Conservation (phyloP, 129 eudicot species). For the Sambucus nigra region DNA sequence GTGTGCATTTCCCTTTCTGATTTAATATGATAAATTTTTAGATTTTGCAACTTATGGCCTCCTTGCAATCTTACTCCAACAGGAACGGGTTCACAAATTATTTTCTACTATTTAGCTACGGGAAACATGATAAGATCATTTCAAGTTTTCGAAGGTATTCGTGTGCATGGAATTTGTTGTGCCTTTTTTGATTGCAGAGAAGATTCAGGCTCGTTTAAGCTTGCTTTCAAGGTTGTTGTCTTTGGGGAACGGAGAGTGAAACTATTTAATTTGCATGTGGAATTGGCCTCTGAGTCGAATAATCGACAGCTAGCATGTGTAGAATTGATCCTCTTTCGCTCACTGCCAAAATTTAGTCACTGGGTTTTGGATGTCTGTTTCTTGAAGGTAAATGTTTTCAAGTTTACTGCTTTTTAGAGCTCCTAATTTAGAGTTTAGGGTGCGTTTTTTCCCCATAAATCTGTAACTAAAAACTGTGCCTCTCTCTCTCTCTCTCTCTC, state of each 20-base stretch:
- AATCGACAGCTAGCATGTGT: slow-evolving; percentile 5
- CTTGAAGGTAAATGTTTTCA: slow-evolving; percentile 51
- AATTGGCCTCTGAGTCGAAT: slow-evolving; percentile 15
- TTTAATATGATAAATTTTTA: no score
- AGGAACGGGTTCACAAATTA: slow-evolving; percentile 90
- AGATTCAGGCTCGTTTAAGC: slow-evolving; percentile 10
- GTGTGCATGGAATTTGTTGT: slow-evolving; percentile 75
- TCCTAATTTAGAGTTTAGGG: background rate
- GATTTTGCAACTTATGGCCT: background rate
- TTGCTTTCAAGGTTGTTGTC: slow-evolving; percentile 39
- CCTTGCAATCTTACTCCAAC: slow-evolving; percentile 5
- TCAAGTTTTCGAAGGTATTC: slow-evolving; percentile 73
- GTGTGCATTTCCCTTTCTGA: no score
- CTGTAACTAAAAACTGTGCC: no score
- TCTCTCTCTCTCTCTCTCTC: no score
- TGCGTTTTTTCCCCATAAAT: background rate
- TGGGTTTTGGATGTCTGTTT: slow-evolving; percentile 88
- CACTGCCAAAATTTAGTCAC: slow-evolving; percentile 59
- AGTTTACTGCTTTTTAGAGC: background rate
- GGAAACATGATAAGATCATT: slow-evolving; percentile 48
- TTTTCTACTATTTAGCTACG: slow-evolving; percentile 46
- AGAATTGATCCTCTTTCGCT: slow-evolving; percentile 25
- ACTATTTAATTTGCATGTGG: slow-evolving; percentile 34
- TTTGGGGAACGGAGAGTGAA: slow-evolving; percentile 81
- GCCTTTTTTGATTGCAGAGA: background rate